Evolutionary conservation across 441 rosid species (phyloP).

Genomic region (Eruca vesicaria): DNA sequence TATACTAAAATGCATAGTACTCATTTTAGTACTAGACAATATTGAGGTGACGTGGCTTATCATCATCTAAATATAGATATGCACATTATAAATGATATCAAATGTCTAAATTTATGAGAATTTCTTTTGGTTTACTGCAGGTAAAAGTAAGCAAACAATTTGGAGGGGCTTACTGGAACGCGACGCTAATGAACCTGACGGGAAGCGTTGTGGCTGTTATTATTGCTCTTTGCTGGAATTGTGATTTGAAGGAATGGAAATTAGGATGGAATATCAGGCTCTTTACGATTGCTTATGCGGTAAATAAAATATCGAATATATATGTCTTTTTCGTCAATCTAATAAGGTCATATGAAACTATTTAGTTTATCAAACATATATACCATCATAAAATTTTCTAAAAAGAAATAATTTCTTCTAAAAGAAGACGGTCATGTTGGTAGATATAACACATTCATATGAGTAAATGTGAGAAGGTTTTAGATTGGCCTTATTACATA

Average conservation of each 20-base stretch:
- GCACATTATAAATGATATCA: not conserved
- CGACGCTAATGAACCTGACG: constrained; percentile 32
- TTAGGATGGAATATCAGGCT: constrained; percentile 38
- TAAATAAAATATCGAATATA: not conserved
- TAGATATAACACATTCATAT: not conserved
- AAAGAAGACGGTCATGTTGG: not conserved
- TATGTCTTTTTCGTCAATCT: not conserved
- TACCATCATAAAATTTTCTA: not conserved
- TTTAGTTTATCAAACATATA: not conserved
- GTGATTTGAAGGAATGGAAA: constrained; percentile 15
- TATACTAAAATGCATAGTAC: not conserved
- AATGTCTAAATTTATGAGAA: not conserved
- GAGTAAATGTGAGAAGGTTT: not conserved
- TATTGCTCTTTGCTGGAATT: constrained; percentile 20
- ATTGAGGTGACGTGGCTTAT: not conserved
- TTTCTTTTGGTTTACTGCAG: constrained; percentile 5
- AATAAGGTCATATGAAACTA: not conserved
- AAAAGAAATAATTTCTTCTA: not conserved
- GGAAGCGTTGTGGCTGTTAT: constrained; percentile 28
- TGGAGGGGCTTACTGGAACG: constrained; percentile 27
- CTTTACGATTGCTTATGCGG: constrained; percentile 26
- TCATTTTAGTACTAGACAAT: not conserved
- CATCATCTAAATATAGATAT: not conserved
- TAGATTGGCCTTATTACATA: not conserved
- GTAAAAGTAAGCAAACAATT: constrained; percentile 40